Base-by-base conservation (phyloP, 2,329 filamentous ascomycete genomes). In the Blastomyces gilchristii region DNA sequence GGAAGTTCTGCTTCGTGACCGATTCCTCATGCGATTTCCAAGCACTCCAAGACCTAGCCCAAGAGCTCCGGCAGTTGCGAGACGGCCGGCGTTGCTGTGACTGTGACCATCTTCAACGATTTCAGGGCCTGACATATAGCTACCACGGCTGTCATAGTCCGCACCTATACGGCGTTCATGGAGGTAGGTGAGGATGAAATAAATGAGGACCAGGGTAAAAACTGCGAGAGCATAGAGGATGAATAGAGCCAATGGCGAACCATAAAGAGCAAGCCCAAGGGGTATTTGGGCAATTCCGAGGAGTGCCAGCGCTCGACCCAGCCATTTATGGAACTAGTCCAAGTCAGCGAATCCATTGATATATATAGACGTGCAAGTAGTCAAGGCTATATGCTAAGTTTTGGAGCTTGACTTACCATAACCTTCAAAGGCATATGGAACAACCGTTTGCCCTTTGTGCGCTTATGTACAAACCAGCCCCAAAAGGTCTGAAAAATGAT, bases 211-310 rank as follows among this genome's bases (percentile, higher is more conserved):
- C 43, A 97, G 78, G 22, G 89, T 81, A 37, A 85, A 84, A 73
- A 88, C 87, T 80, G 88, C 93, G 0, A 97, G 66, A 0, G 92
- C 83, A 71, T 89, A 99, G 3, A 97, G 79, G 61, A 99, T 86
- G 73, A 97, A 99, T 3, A 92, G 82, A 47, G 83, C 84, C 70
- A 88, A 85, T 5, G 94, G 93, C 39, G 92, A 96, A 6, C 94
- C 94, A 71, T 97, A 99, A 0, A 99, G 81, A 0, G 92, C 92
- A 57, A 99, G 80, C 0, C 94, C 94, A 0, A 99, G 81, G 0
- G 94, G 89, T 12, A 99, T 85, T 73, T 99, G 94, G 3, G 87
- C 83, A 67, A 97, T 86, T 0, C 90, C 94, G 3, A 99, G 80
- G 22, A 97, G 76, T 2, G 89, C 88, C 69, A 93, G 85, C 0